Conservation (phyloP, 2,329 filamentous ascomycete species). For the Pseudogymnoascus sp. region DNA sequence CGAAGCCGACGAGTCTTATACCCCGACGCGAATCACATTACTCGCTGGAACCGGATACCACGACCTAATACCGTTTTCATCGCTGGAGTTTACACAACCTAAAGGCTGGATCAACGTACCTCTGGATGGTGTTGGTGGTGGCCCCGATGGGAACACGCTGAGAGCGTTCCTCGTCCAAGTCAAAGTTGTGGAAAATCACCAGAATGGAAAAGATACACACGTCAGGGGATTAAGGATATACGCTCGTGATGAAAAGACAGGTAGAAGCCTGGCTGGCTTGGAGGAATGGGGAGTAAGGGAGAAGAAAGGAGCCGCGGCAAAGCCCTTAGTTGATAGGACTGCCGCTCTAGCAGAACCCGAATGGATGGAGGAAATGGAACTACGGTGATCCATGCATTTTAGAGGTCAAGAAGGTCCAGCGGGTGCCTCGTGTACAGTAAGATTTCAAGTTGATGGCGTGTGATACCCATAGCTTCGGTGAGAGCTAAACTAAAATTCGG, state of each 20-base stretch:
- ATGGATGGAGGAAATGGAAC: constrained; percentile 30
- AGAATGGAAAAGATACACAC: constrained; percentile 99
- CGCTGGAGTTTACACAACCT: constrained; percentile 69
- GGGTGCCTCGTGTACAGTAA: neutral
- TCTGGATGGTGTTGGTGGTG: constrained; percentile 48
- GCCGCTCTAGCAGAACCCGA: constrained; percentile 23
- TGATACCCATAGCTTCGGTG: constrained; percentile 1
- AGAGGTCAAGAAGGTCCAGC: neutral
- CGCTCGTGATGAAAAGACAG: constrained; percentile 31
- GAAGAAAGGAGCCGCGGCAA: constrained; percentile 8
- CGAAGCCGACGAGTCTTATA: constrained; percentile 89
- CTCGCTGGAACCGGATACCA: constrained; percentile 86
- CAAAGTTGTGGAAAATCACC: constrained; percentile 89
- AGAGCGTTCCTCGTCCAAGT: constrained; percentile 87
- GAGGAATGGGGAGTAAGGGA: constrained; percentile 2
- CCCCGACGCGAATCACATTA: constrained; percentile 85
- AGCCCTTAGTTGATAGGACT: neutral
- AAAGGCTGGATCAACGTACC: constrained; percentile 88
- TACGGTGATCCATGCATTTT: constrained; percentile 18
- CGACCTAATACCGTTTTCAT: constrained; percentile 80
- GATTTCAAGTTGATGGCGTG: neutral
- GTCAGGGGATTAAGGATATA: constrained; percentile 87
- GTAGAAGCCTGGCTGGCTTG: constrained; percentile 14
- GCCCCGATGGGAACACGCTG: constrained; percentile 63
- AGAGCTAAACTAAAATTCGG: neutral